These are phyloP conservation scores for Jacaranda mimosifolia DNA, from an alignment of 257 asterid species.

Conservation along the genomic window DNA sequence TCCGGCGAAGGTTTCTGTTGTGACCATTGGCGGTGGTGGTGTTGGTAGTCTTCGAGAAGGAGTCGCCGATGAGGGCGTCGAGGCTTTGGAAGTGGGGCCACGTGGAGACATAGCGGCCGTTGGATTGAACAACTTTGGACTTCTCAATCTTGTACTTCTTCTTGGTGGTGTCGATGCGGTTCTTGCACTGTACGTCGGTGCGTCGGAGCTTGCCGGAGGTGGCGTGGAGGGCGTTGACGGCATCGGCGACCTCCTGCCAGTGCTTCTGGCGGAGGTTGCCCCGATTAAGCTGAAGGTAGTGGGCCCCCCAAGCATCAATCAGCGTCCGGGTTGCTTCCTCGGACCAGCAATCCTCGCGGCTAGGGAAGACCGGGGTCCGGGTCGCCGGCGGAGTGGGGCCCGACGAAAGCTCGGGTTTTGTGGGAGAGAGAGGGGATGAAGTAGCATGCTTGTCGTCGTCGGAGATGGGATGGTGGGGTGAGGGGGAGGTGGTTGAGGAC, in stretches of 20 bases:
- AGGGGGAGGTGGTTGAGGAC: conserved; percentile 43
- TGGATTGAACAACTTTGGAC: conserved; percentile 60
- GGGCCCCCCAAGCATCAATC: conserved; percentile 87
- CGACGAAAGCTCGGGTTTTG: conserved; percentile 35
- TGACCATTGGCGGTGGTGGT: conserved; percentile 28
- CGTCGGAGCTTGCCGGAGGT: conserved; percentile 68
- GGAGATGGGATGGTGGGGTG: conserved; percentile 38
- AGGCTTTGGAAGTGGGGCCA: conserved; percentile 85
- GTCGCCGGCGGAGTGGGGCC: conserved; percentile 43
- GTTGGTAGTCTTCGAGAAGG: conserved; percentile 39
- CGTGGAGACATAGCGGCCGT: conserved; percentile 62
- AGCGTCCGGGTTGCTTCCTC: conserved; percentile 86
- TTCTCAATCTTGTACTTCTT: conserved; percentile 90
- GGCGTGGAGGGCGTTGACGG: conserved; percentile 87
- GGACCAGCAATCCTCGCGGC: conserved; percentile 94
- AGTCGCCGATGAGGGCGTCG: conserved; percentile 72
- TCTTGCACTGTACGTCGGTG: conserved; percentile 92
- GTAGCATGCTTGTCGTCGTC: conserved; percentile 37
- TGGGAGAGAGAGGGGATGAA: conserved; percentile 35
- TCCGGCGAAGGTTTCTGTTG: conserved; percentile 47
- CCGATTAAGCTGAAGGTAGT: conserved; percentile 72
- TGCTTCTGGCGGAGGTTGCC: conserved; percentile 92
- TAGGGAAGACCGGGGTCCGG: conserved; percentile 56
- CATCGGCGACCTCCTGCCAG: conserved; percentile 93
- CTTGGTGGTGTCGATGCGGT: conserved; percentile 92